These are phyloP conservation scores for Hibiscus tridactylites DNA, from an alignment of 345 rosid genomes.

Conservation along the genomic window DNA sequence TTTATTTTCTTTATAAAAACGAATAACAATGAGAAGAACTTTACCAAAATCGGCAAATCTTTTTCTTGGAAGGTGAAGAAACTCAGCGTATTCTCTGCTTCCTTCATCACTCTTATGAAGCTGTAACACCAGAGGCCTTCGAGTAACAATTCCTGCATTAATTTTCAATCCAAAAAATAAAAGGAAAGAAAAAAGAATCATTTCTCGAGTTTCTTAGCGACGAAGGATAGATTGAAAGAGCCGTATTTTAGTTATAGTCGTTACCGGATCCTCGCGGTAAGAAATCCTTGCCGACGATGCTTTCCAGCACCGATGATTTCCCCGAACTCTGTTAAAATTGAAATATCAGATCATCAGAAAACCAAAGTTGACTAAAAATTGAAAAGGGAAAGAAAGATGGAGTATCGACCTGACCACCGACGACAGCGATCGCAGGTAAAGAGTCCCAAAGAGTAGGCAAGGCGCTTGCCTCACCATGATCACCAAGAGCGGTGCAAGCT, in stretches of 20 bases:
- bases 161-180: not conserved
- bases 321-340: conserved; percentile 71
- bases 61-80: conserved; percentile 83
- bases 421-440: conserved; percentile 92
- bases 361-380: not conserved
- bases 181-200: not conserved
- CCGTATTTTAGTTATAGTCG: not conserved
- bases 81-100: conserved; percentile 88
- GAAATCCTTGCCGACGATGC: conserved; percentile 96
- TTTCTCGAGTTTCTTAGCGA: not conserved
- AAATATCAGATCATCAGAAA: not conserved
- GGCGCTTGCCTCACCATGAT: conserved; percentile 81
- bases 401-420: conserved; percentile 87
- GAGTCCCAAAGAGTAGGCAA: conserved; percentile 98
- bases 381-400: conserved; percentile 10
- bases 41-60: conserved; percentile 83
- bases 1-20: not conserved
- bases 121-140: conserved; percentile 96
- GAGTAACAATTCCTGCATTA: conserved; percentile 76
- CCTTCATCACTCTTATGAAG: conserved; percentile 96
- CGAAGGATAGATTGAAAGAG: too few relatives aligned
- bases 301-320: conserved; percentile 95
- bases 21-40: not conserved
- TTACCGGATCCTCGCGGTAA: conserved; percentile 99
- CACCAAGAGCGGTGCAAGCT: conserved; percentile 99